phyloP scores from a whole-genome alignment of 2,329 filamentous ascomycete species.

The Neonectria faginata region DNA sequence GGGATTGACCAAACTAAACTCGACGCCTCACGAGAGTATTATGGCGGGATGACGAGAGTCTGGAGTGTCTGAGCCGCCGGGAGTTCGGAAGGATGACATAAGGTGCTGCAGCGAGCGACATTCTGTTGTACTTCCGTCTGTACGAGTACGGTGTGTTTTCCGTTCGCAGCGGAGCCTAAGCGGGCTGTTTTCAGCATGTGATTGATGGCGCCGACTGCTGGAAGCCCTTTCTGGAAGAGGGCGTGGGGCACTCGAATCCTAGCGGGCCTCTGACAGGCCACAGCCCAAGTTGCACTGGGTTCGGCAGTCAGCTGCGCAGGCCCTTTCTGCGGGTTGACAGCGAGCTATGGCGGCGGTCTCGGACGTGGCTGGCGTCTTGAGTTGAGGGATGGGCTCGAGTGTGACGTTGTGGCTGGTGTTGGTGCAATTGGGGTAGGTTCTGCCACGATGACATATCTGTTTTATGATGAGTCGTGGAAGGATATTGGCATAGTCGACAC shows the following conservation, averaged over 20 bases:
- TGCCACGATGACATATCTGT: neutral
- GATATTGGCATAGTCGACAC: neutral
- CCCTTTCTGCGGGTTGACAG: slow-evolving; percentile 7
- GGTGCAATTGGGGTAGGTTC: neutral
- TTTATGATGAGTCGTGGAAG: neutral
- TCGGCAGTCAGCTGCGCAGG: neutral
- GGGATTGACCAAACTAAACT: slow-evolving; percentile 17
- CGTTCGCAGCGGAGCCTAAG: slow-evolving; percentile 34
- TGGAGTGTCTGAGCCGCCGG: slow-evolving; percentile 30
- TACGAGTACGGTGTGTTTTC: slow-evolving; percentile 39
- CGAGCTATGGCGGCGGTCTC: slow-evolving; percentile 5
- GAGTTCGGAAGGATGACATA: slow-evolving; percentile 42
- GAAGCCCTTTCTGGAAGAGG: slow-evolving; percentile 22
- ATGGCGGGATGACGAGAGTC: slow-evolving; percentile 42
- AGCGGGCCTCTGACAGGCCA: slow-evolving; percentile 17
- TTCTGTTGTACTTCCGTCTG: slow-evolving; percentile 4
- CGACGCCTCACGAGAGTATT: slow-evolving; percentile 27
- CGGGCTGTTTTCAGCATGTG: slow-evolving; percentile 39
- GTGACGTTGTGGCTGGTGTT: neutral
- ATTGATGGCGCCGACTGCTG: slow-evolving; percentile 24
- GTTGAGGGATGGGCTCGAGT: neutral
- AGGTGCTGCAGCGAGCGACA: slow-evolving; percentile 26
- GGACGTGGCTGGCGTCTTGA: slow-evolving; percentile 11
- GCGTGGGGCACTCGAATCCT: slow-evolving; percentile 16
- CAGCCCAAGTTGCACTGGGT: neutral